These are phyloP conservation scores for Lyophyllum semitale DNA, from an alignment of 768 basidiomycete genomes.

Conservation along the genomic window DNA sequence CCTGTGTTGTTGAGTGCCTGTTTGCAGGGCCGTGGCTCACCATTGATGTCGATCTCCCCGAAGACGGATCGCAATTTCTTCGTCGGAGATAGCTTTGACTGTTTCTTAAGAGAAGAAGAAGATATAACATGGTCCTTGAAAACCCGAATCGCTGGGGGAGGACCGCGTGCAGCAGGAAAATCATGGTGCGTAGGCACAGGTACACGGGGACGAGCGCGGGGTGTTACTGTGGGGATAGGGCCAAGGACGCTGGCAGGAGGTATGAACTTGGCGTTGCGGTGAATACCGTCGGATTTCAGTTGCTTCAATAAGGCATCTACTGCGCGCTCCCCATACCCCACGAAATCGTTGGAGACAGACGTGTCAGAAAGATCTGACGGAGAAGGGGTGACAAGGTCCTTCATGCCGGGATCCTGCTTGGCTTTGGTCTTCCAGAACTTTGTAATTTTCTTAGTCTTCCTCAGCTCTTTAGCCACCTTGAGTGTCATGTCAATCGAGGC, in stretches of 20 bases:
- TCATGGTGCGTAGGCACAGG: background rate
- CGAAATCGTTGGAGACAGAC: conserved; percentile 15
- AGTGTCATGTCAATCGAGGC: conserved; percentile 34
- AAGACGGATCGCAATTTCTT: conserved; percentile 12
- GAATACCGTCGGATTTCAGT: conserved; percentile 19
- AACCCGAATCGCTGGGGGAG: conserved; percentile 20
- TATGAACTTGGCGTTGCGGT: background rate
- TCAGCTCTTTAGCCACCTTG: conserved; percentile 31
- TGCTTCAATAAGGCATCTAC: conserved; percentile 33
- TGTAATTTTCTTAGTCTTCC: conserved; percentile 30
- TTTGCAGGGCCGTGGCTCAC: background rate
- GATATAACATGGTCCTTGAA: conserved; percentile 17
- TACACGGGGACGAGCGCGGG: background rate
- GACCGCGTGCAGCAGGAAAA: background rate
- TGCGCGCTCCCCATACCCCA: conserved; percentile 21
- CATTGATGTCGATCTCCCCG: conserved; percentile 15
- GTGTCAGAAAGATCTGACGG: conserved; percentile 16
- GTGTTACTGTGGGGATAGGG: background rate
- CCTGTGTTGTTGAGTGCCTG: background rate
- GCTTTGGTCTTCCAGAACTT: conserved; percentile 42
- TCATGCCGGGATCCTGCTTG: conserved; percentile 19
- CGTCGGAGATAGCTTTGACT: background rate
- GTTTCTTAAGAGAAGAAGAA: conserved; percentile 8
- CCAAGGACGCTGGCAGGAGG: conserved; percentile 2
- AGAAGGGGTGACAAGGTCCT: conserved; percentile 18